These are phyloP conservation scores for Acanthamoeba castellanii DNA, from an alignment of 208 protist species.

Conservation along the genomic window DNA sequence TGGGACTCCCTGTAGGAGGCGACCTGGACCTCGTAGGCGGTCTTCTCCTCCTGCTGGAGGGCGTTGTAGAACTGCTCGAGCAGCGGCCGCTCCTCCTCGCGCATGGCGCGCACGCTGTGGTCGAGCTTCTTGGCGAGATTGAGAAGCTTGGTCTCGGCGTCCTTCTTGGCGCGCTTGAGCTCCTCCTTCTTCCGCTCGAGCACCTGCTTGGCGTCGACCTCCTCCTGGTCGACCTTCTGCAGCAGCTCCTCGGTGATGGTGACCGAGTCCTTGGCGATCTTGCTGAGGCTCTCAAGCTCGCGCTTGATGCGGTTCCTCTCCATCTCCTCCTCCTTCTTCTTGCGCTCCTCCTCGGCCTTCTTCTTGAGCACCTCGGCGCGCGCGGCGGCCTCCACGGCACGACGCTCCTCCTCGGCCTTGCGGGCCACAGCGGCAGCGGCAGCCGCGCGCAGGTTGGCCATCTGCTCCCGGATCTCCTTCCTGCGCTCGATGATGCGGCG, in stretches of 20 bases:
- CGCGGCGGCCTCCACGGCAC: neutral
- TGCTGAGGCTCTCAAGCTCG: constrained; percentile 53
- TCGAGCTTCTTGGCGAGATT: constrained; percentile 58
- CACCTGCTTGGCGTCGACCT: constrained; percentile 62
- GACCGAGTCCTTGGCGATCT: constrained; percentile 34
- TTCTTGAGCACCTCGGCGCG: constrained; percentile 22
- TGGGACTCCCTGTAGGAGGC: constrained; percentile 17
- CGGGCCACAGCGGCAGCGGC: constrained; percentile 45
- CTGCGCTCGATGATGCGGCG: constrained; percentile 57
- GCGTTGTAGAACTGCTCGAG: constrained; percentile 38
- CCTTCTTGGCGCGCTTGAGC: constrained; percentile 65
- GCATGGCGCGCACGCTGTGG: constrained; percentile 34
- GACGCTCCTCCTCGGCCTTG: constrained; percentile 37
- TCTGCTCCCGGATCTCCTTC: constrained; percentile 70
- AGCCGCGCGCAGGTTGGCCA: constrained; percentile 45
- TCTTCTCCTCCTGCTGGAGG: constrained; percentile 23
- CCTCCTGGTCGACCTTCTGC: constrained; percentile 38
- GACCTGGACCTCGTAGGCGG: constrained; percentile 58
- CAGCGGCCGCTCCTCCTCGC: constrained; percentile 66
- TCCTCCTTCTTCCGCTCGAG: constrained; percentile 66
- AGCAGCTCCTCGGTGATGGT: constrained; percentile 43
- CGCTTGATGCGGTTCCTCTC: constrained; percentile 15
- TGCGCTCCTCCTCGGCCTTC: constrained; percentile 57
- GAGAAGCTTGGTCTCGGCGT: constrained; percentile 50
- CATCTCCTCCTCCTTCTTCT: constrained; percentile 56